A percentile compares a stretch with the other conserved stretches of the same genome.
Conservation (phyloP, 2,329 filamentous ascomycete genomes). For the Passalora sequoiae region DNA sequence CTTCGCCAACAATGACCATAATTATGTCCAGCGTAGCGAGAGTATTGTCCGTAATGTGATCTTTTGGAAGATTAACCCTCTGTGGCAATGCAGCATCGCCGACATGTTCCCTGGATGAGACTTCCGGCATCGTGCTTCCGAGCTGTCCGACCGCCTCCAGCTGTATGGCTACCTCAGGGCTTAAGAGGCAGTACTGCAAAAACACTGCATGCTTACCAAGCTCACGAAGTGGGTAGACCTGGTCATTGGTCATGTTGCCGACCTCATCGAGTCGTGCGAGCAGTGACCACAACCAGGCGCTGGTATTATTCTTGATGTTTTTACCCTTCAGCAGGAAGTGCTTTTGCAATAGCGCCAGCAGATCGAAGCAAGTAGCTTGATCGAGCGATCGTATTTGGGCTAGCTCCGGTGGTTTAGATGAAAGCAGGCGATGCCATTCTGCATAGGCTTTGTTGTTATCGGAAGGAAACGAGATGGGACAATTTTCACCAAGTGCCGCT, state of each 20-base stretch:
- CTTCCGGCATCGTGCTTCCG: neutral
- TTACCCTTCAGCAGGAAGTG: slow-evolving; percentile 59
- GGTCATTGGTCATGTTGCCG: slow-evolving; percentile 68
- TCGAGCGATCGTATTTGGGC: slow-evolving; percentile 52
- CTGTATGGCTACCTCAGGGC: slow-evolving; percentile 25
- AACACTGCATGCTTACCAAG: slow-evolving; percentile 65
- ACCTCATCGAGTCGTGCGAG: slow-evolving; percentile 64
- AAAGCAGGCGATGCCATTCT: slow-evolving; percentile 49
- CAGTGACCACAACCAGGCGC: slow-evolving; percentile 80
- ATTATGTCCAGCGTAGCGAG: slow-evolving; percentile 84
- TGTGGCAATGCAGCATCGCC: slow-evolving; percentile 1
- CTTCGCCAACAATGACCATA: slow-evolving; percentile 77
- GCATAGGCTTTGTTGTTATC: slow-evolving; percentile 50
- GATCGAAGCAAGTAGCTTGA: slow-evolving; percentile 59
- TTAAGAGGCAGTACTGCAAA: slow-evolving; percentile 27
- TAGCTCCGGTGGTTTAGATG: slow-evolving; percentile 43
- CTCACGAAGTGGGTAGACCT: slow-evolving; percentile 71
- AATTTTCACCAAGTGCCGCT: slow-evolving; percentile 49
- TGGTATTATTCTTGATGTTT: slow-evolving; percentile 60
- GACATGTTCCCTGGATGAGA: too few species aligned
- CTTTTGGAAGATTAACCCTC: neutral
- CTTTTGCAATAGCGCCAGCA: slow-evolving; percentile 56
- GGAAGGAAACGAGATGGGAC: slow-evolving; percentile 50
- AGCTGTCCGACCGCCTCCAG: slow-evolving; percentile 26
- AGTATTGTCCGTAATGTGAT: slow-evolving; percentile 19